These are phyloP conservation scores for Pythium aphanidermatum DNA, from an alignment of 352 stramenopile genomes.

Conservation along the genomic window DNA sequence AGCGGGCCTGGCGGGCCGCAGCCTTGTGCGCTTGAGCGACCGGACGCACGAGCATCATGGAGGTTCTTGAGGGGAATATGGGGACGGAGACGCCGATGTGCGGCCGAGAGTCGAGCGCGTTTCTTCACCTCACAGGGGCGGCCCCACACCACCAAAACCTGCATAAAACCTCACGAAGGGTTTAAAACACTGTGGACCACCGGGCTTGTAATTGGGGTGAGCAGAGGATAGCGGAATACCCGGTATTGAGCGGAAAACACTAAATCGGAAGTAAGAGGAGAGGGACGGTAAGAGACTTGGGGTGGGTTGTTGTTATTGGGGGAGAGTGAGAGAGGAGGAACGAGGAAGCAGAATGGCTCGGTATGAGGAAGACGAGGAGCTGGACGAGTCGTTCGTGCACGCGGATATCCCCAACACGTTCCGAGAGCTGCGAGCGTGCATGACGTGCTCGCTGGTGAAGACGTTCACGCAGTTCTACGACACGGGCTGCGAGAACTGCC, in stretches of 20 bases:
- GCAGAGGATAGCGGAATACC: neutral
- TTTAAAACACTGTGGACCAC: neutral
- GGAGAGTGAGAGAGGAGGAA: too few relatives aligned
- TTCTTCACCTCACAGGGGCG: conserved; percentile 12
- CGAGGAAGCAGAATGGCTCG: conserved; percentile 24
- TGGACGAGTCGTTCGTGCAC: conserved; percentile 74
- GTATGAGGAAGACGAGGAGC: conserved; percentile 78
- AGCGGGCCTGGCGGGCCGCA: conserved; percentile 33
- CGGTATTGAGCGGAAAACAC: too few relatives aligned
- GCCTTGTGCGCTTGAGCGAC: conserved; percentile 22
- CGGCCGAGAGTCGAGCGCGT: conserved; percentile 3
- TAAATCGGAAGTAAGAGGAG: conserved; percentile 2
- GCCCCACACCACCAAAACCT: conserved; percentile 18
- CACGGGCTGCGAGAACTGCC: conserved; percentile 86
- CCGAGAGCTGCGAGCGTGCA: conserved; percentile 80
- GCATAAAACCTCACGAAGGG: conserved; percentile 15
- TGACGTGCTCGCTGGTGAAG: conserved; percentile 88
- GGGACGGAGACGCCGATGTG: neutral
- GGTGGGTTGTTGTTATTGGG: too few relatives aligned
- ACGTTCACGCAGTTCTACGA: conserved; percentile 90
- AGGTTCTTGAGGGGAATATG: neutral
- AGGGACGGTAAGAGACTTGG: neutral
- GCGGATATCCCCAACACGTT: conserved; percentile 87
- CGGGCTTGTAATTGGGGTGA: neutral
- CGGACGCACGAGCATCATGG: conserved; percentile 20